Evolutionary conservation across 148 eudicot species (phyloP).

Genomic region (Simmondsia chinensis): DNA sequence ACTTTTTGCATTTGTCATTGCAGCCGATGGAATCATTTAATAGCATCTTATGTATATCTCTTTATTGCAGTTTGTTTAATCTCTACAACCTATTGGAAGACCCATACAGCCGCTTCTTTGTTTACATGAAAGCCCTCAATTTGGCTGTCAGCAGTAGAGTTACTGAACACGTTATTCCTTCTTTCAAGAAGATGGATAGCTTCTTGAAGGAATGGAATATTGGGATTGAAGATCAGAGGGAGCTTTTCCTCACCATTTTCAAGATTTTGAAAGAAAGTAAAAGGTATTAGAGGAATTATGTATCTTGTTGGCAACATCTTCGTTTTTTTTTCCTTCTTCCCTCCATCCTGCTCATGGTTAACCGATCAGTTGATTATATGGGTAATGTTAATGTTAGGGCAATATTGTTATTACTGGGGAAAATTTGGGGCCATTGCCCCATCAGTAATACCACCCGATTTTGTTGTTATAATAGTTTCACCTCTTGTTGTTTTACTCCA

Average conservation of each 20-base stretch:
- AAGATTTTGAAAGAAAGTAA: constrained; percentile 74
- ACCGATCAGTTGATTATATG: too few species aligned
- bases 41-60: background rate
- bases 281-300: constrained; percentile 30
- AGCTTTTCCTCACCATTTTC: constrained; percentile 54
- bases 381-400: too few species aligned
- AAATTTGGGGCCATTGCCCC: too few species aligned
- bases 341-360: too few species aligned
- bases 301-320: background rate
- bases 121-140: constrained; percentile 84
- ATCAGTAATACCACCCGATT: background rate
- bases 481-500: constrained; percentile 21
- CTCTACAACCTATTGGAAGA: constrained; percentile 81
- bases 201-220: constrained; percentile 90
- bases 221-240: constrained; percentile 66
- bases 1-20: background rate
- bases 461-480: constrained; percentile 4
- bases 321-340: background rate
- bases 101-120: constrained; percentile 63
- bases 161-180: constrained; percentile 61
- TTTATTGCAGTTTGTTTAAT: constrained; percentile 63
- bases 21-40: constrained; percentile 1
- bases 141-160: constrained; percentile 67
- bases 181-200: constrained; percentile 70
- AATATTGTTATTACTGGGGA: too few species aligned